These are phyloP conservation scores for Boletus rubescentipes DNA, from an alignment of 768 basidiomycete species.

Conservation along the genomic window DNA sequence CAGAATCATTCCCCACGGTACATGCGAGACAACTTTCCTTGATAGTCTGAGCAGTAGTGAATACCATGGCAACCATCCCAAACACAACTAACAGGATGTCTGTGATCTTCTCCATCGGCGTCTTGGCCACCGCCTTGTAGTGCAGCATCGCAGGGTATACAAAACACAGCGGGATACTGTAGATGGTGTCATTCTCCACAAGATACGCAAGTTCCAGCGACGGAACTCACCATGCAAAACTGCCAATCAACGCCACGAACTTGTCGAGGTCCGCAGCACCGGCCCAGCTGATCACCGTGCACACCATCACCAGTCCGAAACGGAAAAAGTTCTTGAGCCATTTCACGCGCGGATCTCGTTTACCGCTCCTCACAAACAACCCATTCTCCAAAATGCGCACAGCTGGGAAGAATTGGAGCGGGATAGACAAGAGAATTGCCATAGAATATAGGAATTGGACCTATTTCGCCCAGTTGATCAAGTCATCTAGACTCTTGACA, in stretches of 20 bases:
- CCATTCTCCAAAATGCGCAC: slow-evolving; percentile 97
- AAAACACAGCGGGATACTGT: slow-evolving; percentile 88
- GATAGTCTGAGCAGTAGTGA: slow-evolving; percentile 81
- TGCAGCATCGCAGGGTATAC: slow-evolving; percentile 94
- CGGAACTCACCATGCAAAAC: slow-evolving; percentile 81
- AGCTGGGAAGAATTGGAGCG: slow-evolving; percentile 97
- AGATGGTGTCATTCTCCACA: slow-evolving; percentile 11
- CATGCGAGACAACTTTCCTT: slow-evolving; percentile 38
- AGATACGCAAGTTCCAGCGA: not conserved
- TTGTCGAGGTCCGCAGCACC: slow-evolving; percentile 93
- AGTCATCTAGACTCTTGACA: slow-evolving; percentile 3
- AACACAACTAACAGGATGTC: slow-evolving; percentile 79
- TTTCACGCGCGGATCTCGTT: slow-evolving; percentile 76
- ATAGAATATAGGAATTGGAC: slow-evolving; percentile 88
- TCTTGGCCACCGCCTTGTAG: slow-evolving; percentile 80
- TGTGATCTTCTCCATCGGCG: slow-evolving; percentile 56
- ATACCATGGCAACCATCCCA: slow-evolving; percentile 67
- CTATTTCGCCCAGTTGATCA: slow-evolving; percentile 32
- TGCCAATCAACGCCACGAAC: slow-evolving; percentile 90
- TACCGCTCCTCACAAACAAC: slow-evolving; percentile 85
- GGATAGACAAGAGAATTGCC: slow-evolving; percentile 89
- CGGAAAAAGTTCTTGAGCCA: slow-evolving; percentile 96
- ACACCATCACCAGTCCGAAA: slow-evolving; percentile 71
- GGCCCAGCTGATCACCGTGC: slow-evolving; percentile 77
- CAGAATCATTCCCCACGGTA: slow-evolving; percentile 7